These are phyloP conservation scores for Glomus cerebriforme DNA, from an alignment of 192 early-diverging fungal species.

Conservation along the genomic window DNA sequence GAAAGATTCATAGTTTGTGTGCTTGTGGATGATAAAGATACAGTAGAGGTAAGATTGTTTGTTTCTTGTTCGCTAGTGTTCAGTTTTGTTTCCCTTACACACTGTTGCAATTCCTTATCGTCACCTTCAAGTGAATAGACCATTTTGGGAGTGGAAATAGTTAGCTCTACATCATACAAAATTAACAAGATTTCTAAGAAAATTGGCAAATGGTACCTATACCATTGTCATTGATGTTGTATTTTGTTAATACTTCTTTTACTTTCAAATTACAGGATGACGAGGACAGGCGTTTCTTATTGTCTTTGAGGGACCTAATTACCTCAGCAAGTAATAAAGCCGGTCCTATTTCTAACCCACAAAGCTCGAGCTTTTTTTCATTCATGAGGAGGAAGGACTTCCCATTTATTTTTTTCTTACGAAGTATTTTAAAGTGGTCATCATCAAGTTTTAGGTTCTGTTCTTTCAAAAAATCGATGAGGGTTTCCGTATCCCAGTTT, in stretches of 20 bases:
- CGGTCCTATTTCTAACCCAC: background rate
- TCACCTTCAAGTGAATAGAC: background rate
- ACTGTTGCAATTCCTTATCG: background rate
- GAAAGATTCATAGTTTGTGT: too few relatives aligned
- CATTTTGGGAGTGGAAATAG: background rate
- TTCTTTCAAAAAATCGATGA: conserved; percentile 4
- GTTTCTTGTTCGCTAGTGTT: too few relatives aligned
- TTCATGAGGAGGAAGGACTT: background rate
- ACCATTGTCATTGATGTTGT: background rate
- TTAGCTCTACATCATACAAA: background rate
- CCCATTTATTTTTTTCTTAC: conserved; percentile 12
- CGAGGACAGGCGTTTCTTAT: background rate
- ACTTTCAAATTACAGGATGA: conserved; percentile 6
- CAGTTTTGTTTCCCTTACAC: background rate
- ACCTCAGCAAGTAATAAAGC: background rate
- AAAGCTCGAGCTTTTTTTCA: conserved; percentile 8
- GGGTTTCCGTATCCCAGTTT: conserved; percentile 21
- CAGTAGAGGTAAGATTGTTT: too few relatives aligned
- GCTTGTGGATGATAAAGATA: too few relatives aligned
- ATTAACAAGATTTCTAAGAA: background rate
- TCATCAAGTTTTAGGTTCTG: conserved; percentile 12
- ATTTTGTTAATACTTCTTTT: conserved; percentile 19
- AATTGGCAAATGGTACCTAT: background rate
- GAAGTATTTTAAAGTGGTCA: background rate
- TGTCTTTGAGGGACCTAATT: background rate